These are phyloP conservation scores for Trypanosomatidae sp. DNA, from an alignment of 208 protist species.

Conservation along the genomic window DNA sequence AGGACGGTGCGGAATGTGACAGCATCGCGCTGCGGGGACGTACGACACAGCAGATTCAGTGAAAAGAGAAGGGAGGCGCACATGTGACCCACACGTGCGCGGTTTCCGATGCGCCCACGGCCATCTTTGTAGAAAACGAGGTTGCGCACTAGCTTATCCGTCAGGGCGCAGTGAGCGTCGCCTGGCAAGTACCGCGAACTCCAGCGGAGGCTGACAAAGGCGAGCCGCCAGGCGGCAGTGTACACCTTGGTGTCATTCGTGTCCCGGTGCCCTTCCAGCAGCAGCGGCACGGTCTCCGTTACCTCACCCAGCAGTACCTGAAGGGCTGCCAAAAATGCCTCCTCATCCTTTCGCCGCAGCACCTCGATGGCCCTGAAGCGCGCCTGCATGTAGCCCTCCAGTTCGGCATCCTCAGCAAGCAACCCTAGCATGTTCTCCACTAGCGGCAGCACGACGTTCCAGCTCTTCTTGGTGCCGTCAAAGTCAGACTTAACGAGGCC, in stretches of 20 bases:
- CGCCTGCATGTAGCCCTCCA: conserved; percentile 42
- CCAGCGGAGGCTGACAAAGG: conserved; percentile 58
- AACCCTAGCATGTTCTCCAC: conserved; percentile 60
- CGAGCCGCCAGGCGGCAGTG: conserved; percentile 64
- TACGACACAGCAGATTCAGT: conserved; percentile 49
- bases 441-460: conserved; percentile 51
- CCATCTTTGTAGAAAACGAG: conserved; percentile 44
- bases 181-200: conserved; percentile 20
- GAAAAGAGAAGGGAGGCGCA: conserved; percentile 59
- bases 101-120: conserved; percentile 33
- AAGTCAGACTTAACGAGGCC: conserved; percentile 66
- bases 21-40: conserved; percentile 46
- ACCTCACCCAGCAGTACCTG: conserved; percentile 23
- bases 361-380: conserved; percentile 32
- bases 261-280: conserved; percentile 48
- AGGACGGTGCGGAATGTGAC: conserved; percentile 48
- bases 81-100: conserved; percentile 40
- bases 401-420: conserved; percentile 55
- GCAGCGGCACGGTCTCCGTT: conserved; percentile 53
- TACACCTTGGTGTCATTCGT: conserved; percentile 40
- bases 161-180: conserved; percentile 14
- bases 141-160: conserved; percentile 40
- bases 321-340: conserved; percentile 19
- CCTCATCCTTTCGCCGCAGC: conserved; percentile 25
- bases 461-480: conserved; percentile 45